Evolutionary conservation across 1,284 basidiomycete genomes (phyloP), one percentile per base, ranked within the genome.

Genomic region (Ganoderma boninense): DNA sequence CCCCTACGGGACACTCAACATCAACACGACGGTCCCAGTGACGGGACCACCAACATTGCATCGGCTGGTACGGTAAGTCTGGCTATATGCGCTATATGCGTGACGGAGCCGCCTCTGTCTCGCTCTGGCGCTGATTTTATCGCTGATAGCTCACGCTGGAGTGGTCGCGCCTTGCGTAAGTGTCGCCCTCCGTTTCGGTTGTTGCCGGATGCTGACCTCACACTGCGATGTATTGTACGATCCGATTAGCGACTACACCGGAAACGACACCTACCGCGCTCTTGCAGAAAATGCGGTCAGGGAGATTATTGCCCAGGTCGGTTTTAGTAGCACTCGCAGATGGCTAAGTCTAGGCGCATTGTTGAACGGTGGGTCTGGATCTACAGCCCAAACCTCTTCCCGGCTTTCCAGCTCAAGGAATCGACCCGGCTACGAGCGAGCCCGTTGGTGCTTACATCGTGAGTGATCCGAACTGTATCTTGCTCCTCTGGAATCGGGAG

Each of bases 11-110:
- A 76, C 82, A 38, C 70, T 92, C 2, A 78, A 92, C 76, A 91
- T 92, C 78, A 77, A 83, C 11, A 82, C 78, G 20, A 87, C 88
- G 70, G 76, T 77, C 0, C 88, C 0, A 76, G 78, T 10, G 74
- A 80, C 10, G 63, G 32, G 68, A 92, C 60, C 90, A 84, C 86
- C 4, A 89, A 87, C 76, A 88, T 92, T 64, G 91, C 92, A 7
- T 87, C 86, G 79, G 90, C 89, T 23, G 92, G 92, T 26, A 91
- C 91, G 4, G 92, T 92, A 74, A 74, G 87, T 79, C n/a, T 38
- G 1, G 38, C 1, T 38, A 38, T 2, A 38, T 18, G 40, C 2
- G 29, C 38, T 5, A n/a, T 0, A 40, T 5, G 2, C 23, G 14
- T 62, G 2, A 2, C 4, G 60, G 8, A 40, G 20, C 38, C 20